Base-by-base conservation (phyloP, 306 rosid species). In the Prinsepia uniflora region DNA sequence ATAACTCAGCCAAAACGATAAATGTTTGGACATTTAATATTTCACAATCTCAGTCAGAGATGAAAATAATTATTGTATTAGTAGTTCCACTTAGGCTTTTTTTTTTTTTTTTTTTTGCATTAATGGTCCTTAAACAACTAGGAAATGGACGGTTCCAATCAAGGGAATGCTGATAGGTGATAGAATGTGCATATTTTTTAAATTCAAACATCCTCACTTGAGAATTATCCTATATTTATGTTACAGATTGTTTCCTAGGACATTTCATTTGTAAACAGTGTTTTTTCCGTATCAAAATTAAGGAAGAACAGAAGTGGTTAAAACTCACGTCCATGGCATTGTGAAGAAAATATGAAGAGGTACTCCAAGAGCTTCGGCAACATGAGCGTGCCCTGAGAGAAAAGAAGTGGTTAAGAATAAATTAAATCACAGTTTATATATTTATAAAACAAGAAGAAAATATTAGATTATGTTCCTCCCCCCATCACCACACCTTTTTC, bases 281-380 rank as follows among this genome's bases (percentile, higher is more conserved):
- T 65, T 30, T 45, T 15, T 65, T 20, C 17, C 22, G 22, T 46
- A 69, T 60, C 52, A 49, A 61, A 46, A n/a, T 15, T 48, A 57
- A 36, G 60, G 52, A 53, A 15, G 34, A 7, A 49, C 63, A 45
- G 10, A n/a, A 50, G 74, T 48, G 74, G 47, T 75, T 41, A 40
- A 66, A 79, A 87, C 98, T 87, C 78, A 94, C 99, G 99, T 94
- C 99, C 99, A 94, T 59, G 99, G 99, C 99, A 94, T 94, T 55
- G 99, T 94, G 87, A 94, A 94, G 95, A 90, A 94, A 72, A 94
- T 91, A 81, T 94, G 99, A 74, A 94, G 85, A 60, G 99, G 99
- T 72, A 94, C 96, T 71, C 91, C 87, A 68, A 91, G 92, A 82
- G 97, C 88, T 86, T 94, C 99, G 46, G 99, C 97, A 83, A 94